A percentile compares a stretch with the other conserved stretches of the same genome.
These are phyloP conservation scores for Ogataea hybrid DNA, from an alignment of 1,139 yeast species.

Conservation along the genomic window DNA sequence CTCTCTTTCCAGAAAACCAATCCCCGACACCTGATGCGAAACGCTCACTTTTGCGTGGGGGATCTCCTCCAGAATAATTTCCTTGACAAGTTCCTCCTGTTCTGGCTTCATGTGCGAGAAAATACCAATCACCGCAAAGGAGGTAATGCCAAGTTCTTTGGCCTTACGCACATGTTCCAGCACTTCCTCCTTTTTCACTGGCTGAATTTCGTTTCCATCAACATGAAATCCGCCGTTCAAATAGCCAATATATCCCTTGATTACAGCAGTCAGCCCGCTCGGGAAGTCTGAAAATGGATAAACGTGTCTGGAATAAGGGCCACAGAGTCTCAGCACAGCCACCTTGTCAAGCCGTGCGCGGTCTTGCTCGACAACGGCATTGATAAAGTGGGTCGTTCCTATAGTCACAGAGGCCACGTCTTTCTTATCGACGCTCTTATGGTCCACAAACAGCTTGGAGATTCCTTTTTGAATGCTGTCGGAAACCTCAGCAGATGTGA, in stretches of 20 bases:
- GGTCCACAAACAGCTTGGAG: conserved; percentile 30
- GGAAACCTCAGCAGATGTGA: conserved; percentile 43
- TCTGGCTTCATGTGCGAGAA: conserved; percentile 31
- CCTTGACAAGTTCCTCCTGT: conserved; percentile 32
- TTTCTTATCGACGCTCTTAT: conserved; percentile 13
- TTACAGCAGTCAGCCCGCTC: conserved; percentile 26
- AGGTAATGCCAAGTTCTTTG: conserved; percentile 24
- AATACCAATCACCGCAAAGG: conserved; percentile 33
- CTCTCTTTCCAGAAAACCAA: conserved; percentile 34
- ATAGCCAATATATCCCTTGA: conserved; percentile 29
- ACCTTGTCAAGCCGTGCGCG: conserved; percentile 32
- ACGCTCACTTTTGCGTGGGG: conserved; percentile 29
- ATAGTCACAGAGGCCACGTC: conserved; percentile 34
- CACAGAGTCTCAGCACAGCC: conserved; percentile 33
- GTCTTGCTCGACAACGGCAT: conserved; percentile 36
- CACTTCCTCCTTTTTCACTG: conserved; percentile 28
- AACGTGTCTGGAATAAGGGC: conserved; percentile 31
- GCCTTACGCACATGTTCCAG: conserved; percentile 26
- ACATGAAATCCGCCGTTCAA: conserved; percentile 34
- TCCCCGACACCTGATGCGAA: conserved; percentile 33
- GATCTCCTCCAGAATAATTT: conserved; percentile 23
- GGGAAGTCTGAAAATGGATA: conserved; percentile 36
- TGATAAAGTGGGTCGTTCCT: conserved; percentile 37
- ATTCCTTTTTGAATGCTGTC: conserved; percentile 41
- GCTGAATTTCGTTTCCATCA: conserved; percentile 31